Percentiles rank a stretch among this genome's conserved stretches.
These are phyloP conservation scores for Cruciata laevipes DNA, from an alignment of 257 asterid species.

Conservation along the genomic window DNA sequence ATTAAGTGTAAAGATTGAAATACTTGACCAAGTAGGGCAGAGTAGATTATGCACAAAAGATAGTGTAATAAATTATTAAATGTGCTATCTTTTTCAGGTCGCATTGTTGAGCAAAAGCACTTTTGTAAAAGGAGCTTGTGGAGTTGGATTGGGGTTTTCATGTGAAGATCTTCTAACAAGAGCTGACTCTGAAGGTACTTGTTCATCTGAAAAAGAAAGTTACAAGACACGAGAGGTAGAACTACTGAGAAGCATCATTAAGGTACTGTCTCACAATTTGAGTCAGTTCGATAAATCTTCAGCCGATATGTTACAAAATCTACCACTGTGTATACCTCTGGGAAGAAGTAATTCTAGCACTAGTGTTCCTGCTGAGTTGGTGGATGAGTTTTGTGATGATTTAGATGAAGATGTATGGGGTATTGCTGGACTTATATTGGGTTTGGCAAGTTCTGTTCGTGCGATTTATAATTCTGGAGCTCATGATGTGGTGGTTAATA, in stretches of 20 bases:
- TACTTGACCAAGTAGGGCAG: neutral
- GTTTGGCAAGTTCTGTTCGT: conserved; percentile 66
- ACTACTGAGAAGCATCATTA: conserved; percentile 50
- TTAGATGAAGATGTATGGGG: conserved; percentile 86
- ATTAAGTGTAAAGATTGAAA: neutral
- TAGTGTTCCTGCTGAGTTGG: conserved; percentile 27
- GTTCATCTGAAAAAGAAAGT: conserved; percentile 36
- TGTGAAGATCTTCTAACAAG: conserved; percentile 73
- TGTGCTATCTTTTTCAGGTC: conserved; percentile 40
- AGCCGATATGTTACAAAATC: conserved; percentile 39
- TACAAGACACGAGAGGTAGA: conserved; percentile 44
- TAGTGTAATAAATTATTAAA: neutral
- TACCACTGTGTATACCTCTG: conserved; percentile 41
- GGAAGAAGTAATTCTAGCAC: conserved; percentile 32
- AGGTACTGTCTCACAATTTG: conserved; percentile 57
- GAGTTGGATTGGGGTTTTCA: conserved; percentile 85
- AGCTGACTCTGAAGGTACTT: conserved; percentile 41
- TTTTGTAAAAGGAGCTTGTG: conserved; percentile 96
- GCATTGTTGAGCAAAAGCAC: conserved; percentile 72
- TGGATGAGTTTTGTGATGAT: conserved; percentile 28
- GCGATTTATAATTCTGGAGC: conserved; percentile 79
- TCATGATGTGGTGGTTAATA: conserved; percentile 49
- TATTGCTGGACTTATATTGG: conserved; percentile 74
- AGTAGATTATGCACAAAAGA: neutral
- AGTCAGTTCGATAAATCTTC: conserved; percentile 57